Base-by-base conservation (phyloP, 2,329 filamentous ascomycete species). In the Mariannaea sp. region DNA sequence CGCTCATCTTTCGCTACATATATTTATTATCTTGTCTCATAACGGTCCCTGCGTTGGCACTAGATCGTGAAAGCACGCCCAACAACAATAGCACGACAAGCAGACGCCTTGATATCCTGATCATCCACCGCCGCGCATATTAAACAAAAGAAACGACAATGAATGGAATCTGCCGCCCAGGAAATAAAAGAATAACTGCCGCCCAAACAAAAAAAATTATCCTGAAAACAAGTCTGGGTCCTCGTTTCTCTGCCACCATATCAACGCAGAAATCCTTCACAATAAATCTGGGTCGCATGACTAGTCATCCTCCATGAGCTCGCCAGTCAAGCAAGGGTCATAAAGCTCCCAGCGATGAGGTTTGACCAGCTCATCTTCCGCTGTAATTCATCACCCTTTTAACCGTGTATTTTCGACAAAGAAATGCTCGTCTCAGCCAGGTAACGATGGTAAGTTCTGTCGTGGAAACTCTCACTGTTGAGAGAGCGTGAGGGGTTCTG, bases 21-120 rank as follows among this genome's bases (percentile, higher is more conserved):
- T n/a, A n/a, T n/a, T n/a, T 35, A 48, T 48, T 48, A 40, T 49
- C 36, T 53, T 42, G 32, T 53, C 44, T 53, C 50, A 53, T 42
- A 48, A 36, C 44, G 32, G 49, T 40, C 43, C n/a, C 20, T 47
- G 24, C 38, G 30, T 42, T 14, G 38, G 17, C 14, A 27, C 33
- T 33, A 14, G 26, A 35, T 43, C 39, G 38, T 44, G 8, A 27
- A 27, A 29, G 43, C 26, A n/a, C 30, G 17, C 16, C 49, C 30
- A 20, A 30, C 30, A 20, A 30, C 8, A 33, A 43, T 32, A 36
- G 36, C 43, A 46, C 33, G 36, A 43, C 32, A 35, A 39, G 19
- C 27, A 53, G 24, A 41, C 29, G 32, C 33, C 33, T 36, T 19
- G 29, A 24, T 39, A 27, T 42, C 29, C 33, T 32, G 13, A 30